Evolutionary conservation across 2,329 filamentous ascomycete species (phyloP), one percentile per base, ranked within the genome.

Genomic region (Plenodomus lindquistii): DNA sequence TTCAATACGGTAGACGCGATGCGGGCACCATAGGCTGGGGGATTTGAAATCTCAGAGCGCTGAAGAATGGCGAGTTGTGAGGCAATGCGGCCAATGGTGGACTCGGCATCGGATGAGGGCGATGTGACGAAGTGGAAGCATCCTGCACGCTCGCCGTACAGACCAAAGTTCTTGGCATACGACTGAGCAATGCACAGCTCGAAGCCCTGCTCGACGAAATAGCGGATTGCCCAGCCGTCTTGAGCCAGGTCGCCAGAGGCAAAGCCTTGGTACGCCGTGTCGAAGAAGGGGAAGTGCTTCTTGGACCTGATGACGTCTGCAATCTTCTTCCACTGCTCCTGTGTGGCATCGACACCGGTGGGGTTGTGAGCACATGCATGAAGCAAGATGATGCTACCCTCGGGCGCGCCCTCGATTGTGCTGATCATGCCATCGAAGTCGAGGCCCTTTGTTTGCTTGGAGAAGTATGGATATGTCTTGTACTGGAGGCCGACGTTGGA

Each of bases 331-430:
- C 94, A 99, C 78, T 99, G 94, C 44, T 93, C 90, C 60, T 88
- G 81, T 17, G 92, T 96, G 7, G 92, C 92, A 75, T 99, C 94
- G 55, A 99, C 92, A 50, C 94, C 94, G 1, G 94, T 99, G 29
- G 94, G 94, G 79, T 99, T 99, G 80, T 99, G 94, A 31, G 94
- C 94, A 73, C 94, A 99, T 55, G 91, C 89, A 77, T 97, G 94
- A 34, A 97, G 84, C 37, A 97, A 82, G 72, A 99, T 86, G 72
- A 99, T 85, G 70, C 89, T 93, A 62, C 85, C 85, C 43, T 88
- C 81, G 2, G 90, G 87, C 7, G 93, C 92, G 52, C 55, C 63
- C 52, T 83, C 74, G 42, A 97, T 79, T 27, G 88, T 76, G 40
- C 77, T 72, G 72, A 90, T 85, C 88, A 97, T 92, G 76, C 91